Evolutionary conservation across 2,329 filamentous ascomycete genomes (phyloP).

Genomic region (Falciphora oryzae): DNA sequence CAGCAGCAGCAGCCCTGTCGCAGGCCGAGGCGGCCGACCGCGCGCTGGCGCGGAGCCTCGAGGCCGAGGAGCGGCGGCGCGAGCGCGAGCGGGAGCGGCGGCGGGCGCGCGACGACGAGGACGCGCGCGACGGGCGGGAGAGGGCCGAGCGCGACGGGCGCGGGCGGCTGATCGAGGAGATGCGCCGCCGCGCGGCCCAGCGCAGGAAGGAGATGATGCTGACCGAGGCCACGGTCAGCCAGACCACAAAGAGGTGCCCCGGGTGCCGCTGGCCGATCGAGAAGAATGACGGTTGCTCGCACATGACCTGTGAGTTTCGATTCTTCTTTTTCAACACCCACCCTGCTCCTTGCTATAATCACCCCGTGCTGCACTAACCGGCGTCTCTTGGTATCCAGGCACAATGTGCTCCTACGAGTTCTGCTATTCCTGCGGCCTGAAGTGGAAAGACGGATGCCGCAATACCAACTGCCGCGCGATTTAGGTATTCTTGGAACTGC

Average conservation of each 20-base stretch:
- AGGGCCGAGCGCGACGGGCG: conserved; percentile 13
- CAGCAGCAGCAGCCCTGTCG: conserved; percentile 26
- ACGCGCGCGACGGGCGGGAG: conserved; percentile 10
- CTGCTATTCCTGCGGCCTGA: not conserved
- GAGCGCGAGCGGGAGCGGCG: conserved; percentile 19
- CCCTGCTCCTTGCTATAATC: not conserved
- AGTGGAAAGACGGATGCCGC: not conserved
- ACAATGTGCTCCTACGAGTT: not conserved
- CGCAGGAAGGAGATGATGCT: conserved; percentile 23
- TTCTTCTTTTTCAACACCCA: not conserved
- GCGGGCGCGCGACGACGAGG: conserved; percentile 16
- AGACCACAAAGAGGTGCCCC: conserved; percentile 26
- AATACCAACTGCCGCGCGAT: not conserved
- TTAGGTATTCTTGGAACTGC: not conserved
- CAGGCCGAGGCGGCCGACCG: conserved; percentile 34
- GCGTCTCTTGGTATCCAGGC: not conserved
- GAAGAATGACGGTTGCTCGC: conserved; percentile 34
- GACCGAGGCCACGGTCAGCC: not conserved
- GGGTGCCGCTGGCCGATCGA: conserved; percentile 32
- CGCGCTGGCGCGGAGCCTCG: conserved; percentile 26
- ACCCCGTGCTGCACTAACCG: not conserved
- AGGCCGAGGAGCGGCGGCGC: conserved; percentile 23
- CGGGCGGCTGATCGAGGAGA: conserved; percentile 9
- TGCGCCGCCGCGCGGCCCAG: conserved; percentile 17
- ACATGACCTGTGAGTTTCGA: conserved; percentile 35